Conservation (phyloP, 257 asterid genomes). For the Solanum lignicaule region DNA sequence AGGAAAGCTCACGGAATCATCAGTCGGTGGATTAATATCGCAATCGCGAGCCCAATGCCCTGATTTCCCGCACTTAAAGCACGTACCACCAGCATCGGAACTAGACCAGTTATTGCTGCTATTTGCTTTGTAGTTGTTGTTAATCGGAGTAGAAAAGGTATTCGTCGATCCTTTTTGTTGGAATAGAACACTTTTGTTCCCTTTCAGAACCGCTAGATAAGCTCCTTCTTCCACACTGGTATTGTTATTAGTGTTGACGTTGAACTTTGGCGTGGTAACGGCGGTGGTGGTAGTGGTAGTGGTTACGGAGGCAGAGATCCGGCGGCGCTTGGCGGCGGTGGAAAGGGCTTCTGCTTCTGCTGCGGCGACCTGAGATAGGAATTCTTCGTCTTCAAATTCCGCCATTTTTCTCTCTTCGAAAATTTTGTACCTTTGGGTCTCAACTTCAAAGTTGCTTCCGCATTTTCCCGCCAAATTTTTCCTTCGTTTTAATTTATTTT, state of each 20-base stretch:
- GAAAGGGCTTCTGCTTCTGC: slow-evolving; percentile 10
- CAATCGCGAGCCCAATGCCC: slow-evolving; percentile 16
- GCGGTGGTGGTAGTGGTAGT: not conserved
- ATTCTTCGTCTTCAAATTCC: slow-evolving; percentile 7
- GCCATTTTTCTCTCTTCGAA: slow-evolving; percentile 1
- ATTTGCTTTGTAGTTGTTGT: not conserved
- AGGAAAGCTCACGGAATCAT: not conserved
- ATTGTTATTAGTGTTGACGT: not conserved
- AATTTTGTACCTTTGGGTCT: not conserved
- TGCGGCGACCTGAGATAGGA: slow-evolving; percentile 9
- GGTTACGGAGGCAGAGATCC: not conserved
- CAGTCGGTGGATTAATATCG: not conserved
- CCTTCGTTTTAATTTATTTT: not conserved
- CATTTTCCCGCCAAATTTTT: not conserved
- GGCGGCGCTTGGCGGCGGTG: slow-evolving; percentile 6
- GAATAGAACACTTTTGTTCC: slow-evolving; percentile 3
- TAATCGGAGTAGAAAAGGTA: not conserved
- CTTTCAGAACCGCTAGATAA: slow-evolving; percentile 10
- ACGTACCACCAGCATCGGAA: not conserved
- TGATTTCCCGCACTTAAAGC: slow-evolving; percentile 6
- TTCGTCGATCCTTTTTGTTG: not conserved
- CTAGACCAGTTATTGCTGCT: not conserved
- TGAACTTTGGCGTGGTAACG: not conserved
- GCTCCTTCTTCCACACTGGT: slow-evolving; percentile 1
- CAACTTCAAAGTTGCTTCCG: not conserved